These are phyloP conservation scores for Penicillium coprophilum DNA, from an alignment of 495 filamentous ascomycete genomes.

Conservation along the genomic window DNA sequence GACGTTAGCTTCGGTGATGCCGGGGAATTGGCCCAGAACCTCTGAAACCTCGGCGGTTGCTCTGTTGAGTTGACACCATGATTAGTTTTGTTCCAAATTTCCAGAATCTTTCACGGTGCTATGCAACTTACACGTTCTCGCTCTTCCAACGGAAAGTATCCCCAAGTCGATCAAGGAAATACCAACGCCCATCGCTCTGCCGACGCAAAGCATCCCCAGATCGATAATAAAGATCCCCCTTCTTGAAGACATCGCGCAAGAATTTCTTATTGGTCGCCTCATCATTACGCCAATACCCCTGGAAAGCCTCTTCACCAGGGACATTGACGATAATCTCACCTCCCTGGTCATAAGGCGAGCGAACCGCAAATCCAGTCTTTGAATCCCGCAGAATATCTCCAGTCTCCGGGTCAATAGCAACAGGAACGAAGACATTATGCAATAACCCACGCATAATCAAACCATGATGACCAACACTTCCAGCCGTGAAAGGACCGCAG, in stretches of 20 bases:
- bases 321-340: conserved; percentile 76
- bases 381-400: conserved; percentile 62
- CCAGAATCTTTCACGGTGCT: background rate
- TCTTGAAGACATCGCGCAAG: conserved; percentile 65
- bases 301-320: conserved; percentile 57
- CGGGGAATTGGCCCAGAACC: conserved; percentile 62
- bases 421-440: conserved; percentile 59
- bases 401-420: conserved; percentile 65
- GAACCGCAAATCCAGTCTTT: conserved; percentile 63
- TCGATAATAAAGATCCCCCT: conserved; percentile 74
- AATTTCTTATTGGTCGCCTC: conserved; percentile 69
- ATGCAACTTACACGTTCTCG: conserved; percentile 64
- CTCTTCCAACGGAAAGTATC: conserved; percentile 85
- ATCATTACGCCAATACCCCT: conserved; percentile 68
- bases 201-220: conserved; percentile 70
- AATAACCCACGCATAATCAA: conserved; percentile 51
- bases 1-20: conserved; percentile 72
- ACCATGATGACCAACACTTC: conserved; percentile 73
- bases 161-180: conserved; percentile 72
- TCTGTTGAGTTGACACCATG: conserved; percentile 10
- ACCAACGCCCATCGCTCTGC: conserved; percentile 69
- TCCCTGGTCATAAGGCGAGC: conserved; percentile 62
- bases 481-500: conserved; percentile 57
- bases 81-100: background rate
- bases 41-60: conserved; percentile 73